Evolutionary conservation across 805 yeast species (phyloP), one percentile per base, ranked within the genome.

Genomic region (Teunomyces cretensis): DNA sequence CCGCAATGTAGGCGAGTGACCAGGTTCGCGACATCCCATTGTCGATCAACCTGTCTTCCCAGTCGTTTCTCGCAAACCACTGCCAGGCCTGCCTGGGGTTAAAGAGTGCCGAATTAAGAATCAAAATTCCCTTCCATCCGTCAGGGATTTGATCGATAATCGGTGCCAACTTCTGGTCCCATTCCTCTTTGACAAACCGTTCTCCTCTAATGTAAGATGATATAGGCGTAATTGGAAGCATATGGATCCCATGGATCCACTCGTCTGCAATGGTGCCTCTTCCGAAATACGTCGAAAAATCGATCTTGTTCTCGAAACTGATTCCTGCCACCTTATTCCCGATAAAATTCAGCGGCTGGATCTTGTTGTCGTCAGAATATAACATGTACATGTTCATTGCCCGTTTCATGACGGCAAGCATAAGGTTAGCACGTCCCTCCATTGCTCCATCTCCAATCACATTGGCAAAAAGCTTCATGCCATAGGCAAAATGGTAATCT

Each of bases 21-120:
- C 96, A 90, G 0, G 97, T 85, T 50, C 83, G 69, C 22, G 92
- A 83, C 75, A 89, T 92, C 2, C 97, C 97, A 46, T 80, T 79
- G 57, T 91, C 97, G 39, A 91, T 77, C 51, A 75, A 76, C 3
- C 62, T 55, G n/a, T 69, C 67, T 37, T 70, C 59, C 75, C 88
- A 90, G 44, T 67, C 68, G 5, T 69, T 53, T 28, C 78, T 59
- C 1, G 83, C 60, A 54, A 71, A 72, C 75, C 75, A 72, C 30
- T 60, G 50, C 76, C 76, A 72, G 1, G 74, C 50, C 9, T 75
- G 45, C 30, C 61, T 53, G 1, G 97, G 91, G 58, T 90, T 87
- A 55, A 65, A 78, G 14, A 91, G 67, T 0, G 96, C 96, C 44
- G 76, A 72, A 60, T 90, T 88, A 40, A 88, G 70, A 72, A 83